Evolutionary conservation across 2,329 filamentous ascomycete genomes (phyloP).

Genomic region (Monilinia fructicola): DNA sequence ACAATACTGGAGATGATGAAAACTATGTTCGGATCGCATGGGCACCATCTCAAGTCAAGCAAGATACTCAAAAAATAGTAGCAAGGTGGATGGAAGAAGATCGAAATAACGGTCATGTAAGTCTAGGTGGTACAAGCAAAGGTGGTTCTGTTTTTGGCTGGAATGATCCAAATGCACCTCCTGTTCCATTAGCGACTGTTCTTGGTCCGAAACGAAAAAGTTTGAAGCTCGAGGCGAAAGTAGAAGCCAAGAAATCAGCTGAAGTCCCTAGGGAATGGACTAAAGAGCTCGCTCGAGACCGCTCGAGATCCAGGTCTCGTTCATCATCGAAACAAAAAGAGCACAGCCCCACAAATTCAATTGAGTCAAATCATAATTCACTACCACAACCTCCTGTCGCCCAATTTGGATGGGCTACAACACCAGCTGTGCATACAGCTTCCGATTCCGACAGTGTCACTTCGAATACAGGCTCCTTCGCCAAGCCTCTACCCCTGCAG

Average conservation of each 20-base stretch:
- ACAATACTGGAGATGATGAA: slow-evolving; percentile 58
- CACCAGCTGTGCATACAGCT: neutral
- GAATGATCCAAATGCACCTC: slow-evolving; percentile 52
- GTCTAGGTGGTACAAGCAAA: slow-evolving; percentile 48
- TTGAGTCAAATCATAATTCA: slow-evolving; percentile 21
- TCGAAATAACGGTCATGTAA: slow-evolving; percentile 53
- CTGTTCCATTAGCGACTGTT: slow-evolving; percentile 47
- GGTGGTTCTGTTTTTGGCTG: slow-evolving; percentile 59
- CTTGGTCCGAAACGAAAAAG: slow-evolving; percentile 31
- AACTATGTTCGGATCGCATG: slow-evolving; percentile 61
- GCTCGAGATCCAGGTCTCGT: slow-evolving; percentile 29
- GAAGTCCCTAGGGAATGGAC: slow-evolving; percentile 37
- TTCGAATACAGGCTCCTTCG: neutral
- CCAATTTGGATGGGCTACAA: slow-evolving; percentile 34
- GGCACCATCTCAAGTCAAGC: slow-evolving; percentile 54
- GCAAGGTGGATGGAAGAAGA: slow-evolving; percentile 67
- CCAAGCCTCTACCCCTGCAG: neutral
- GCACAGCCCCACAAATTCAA: slow-evolving; percentile 31
- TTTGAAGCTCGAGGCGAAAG: slow-evolving; percentile 26
- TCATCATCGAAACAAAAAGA: slow-evolving; percentile 30
- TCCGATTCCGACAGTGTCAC: slow-evolving; percentile 1
- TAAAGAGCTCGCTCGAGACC: slow-evolving; percentile 29
- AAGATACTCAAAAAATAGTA: slow-evolving; percentile 57
- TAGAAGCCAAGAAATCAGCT: slow-evolving; percentile 17
- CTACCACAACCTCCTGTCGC: slow-evolving; percentile 25